These are phyloP conservation scores for Torulaspora gathmanii DNA, from an alignment of 805 yeast genomes.

Conservation along the genomic window DNA sequence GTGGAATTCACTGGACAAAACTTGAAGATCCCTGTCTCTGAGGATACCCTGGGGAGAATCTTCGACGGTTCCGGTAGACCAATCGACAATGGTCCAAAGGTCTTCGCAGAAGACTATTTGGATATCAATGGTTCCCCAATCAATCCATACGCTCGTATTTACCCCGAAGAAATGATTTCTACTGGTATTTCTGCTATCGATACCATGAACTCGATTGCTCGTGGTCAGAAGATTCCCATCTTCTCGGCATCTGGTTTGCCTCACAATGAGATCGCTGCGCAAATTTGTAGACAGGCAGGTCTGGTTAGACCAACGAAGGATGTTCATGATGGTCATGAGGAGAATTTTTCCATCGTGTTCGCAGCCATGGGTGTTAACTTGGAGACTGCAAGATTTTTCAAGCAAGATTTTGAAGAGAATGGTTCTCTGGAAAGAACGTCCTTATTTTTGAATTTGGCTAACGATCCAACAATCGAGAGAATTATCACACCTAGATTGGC, in stretches of 20 bases:
- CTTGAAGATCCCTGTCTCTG: slow-evolving; percentile 90
- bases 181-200: slow-evolving; percentile 99
- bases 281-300: slow-evolving; percentile 99
- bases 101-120: slow-evolving; percentile 95
- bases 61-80: slow-evolving; percentile 99
- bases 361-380: slow-evolving; percentile 99
- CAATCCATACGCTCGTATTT: slow-evolving; percentile 96
- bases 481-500: slow-evolving; percentile 99
- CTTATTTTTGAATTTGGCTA: slow-evolving; percentile 93
- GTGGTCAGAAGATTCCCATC: slow-evolving; percentile 99
- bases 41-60: slow-evolving; percentile 95
- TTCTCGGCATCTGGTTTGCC: slow-evolving; percentile 99
- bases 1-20: slow-evolving; percentile 97
- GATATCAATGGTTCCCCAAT: slow-evolving; percentile 99
- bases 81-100: slow-evolving; percentile 96
- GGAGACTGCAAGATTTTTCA: slow-evolving; percentile 97
- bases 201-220: slow-evolving; percentile 98
- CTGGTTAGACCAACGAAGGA: slow-evolving; percentile 98
- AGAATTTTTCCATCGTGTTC: slow-evolving; percentile 96
- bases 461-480: slow-evolving; percentile 99
- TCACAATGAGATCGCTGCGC: slow-evolving; percentile 99
- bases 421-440: slow-evolving; percentile 98
- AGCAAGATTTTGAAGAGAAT: slow-evolving; percentile 98
- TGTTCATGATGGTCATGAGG: slow-evolving; percentile 99
- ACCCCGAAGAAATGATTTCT: slow-evolving; percentile 99